These are phyloP conservation scores for Botrytis sinoallii DNA, from an alignment of 2,329 filamentous ascomycete genomes.

Conservation along the genomic window DNA sequence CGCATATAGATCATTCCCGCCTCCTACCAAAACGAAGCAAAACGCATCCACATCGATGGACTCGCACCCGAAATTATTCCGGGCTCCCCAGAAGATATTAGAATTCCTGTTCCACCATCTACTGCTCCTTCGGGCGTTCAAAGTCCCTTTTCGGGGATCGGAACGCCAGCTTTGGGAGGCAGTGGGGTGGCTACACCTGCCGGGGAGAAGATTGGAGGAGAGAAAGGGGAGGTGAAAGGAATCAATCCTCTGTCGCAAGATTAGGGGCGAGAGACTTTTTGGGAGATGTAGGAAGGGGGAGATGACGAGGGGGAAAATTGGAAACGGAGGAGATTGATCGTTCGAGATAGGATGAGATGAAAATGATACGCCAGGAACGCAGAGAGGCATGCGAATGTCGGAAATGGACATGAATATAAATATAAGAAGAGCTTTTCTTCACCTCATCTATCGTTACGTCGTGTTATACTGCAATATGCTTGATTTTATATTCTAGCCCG, in stretches of 20 bases:
- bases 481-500: too few relatives aligned
- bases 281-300: neutral
- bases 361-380: neutral
- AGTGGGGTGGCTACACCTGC: neutral
- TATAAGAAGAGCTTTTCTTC: neutral
- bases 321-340: neutral
- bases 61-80: slow-evolving; percentile 65
- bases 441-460: too few relatives aligned
- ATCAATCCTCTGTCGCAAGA: slow-evolving; percentile 7
- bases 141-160: slow-evolving; percentile 33
- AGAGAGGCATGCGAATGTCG: neutral
- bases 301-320: too few relatives aligned
- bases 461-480: too few relatives aligned
- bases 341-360: neutral
- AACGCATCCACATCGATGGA: slow-evolving; percentile 78
- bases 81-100: slow-evolving; percentile 75
- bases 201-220: neutral
- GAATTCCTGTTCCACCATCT: slow-evolving; percentile 68
- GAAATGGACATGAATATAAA: neutral
- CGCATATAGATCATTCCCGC: slow-evolving; percentile 74
- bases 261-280: neutral
- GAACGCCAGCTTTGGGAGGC: slow-evolving; percentile 23
- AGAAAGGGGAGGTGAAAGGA: neutral
- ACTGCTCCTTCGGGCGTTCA: slow-evolving; percentile 44
- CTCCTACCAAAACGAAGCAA: slow-evolving; percentile 94